These are phyloP conservation scores for Paulownia fortunei DNA, from an alignment of 257 asterid species.

Conservation along the genomic window DNA sequence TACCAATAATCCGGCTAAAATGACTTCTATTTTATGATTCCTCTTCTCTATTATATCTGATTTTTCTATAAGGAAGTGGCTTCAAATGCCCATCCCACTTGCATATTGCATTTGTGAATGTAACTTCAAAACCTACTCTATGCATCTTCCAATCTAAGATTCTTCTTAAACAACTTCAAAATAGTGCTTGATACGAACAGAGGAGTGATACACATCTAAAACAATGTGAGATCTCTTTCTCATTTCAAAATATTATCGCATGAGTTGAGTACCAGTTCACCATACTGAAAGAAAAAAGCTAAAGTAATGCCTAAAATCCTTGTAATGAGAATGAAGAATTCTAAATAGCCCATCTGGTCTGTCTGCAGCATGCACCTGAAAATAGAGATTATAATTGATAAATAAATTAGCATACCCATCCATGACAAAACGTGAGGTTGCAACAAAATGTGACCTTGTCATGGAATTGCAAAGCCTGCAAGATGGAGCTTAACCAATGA, in stretches of 20 bases:
- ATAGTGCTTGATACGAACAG: background rate
- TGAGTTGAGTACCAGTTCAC: background rate
- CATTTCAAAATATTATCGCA: background rate
- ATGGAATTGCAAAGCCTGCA: no score
- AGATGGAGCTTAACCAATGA: no score
- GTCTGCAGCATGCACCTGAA: slow-evolving; percentile 98
- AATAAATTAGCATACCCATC: background rate
- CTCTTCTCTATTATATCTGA: background rate
- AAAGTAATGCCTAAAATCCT: slow-evolving; percentile 65
- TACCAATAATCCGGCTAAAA: slow-evolving; percentile 8
- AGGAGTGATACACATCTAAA: slow-evolving; percentile 15
- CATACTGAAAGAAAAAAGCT: background rate
- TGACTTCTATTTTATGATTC: background rate
- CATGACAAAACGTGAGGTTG: no score
- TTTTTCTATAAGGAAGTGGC: slow-evolving; percentile 5
- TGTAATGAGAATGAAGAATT: slow-evolving; percentile 94
- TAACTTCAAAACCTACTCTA: slow-evolving; percentile 25
- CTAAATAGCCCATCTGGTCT: slow-evolving; percentile 94
- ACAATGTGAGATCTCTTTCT: background rate
- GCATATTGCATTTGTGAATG: background rate
- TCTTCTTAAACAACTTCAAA: slow-evolving; percentile 7
- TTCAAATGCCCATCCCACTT: background rate
- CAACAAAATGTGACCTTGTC: no score
- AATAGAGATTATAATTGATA: background rate
- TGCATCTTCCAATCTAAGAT: background rate